Percentiles rank a stretch among this genome's conserved stretches.
These are phyloP conservation scores for Chrysoporthe deuterocubensis DNA, from an alignment of 2,329 filamentous ascomycete genomes.

Conservation along the genomic window DNA sequence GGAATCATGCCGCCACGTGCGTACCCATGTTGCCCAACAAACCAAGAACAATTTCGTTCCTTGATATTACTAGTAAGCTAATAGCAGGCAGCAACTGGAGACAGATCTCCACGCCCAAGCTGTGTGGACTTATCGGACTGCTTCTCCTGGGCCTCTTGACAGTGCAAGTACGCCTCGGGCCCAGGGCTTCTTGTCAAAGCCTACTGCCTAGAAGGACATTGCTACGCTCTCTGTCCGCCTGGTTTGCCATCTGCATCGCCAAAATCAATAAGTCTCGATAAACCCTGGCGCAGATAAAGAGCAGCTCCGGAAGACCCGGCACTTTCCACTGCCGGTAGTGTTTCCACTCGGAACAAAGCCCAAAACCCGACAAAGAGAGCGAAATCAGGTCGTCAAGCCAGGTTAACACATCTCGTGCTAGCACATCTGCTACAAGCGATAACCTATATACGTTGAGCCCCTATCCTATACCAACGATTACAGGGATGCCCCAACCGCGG, in stretches of 20 bases:
- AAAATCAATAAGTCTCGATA: too few relatives aligned
- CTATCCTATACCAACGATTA: not conserved
- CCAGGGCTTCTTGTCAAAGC: constrained; percentile 8
- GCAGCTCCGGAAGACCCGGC: not conserved
- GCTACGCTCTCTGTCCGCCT: constrained; percentile 10
- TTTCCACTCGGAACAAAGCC: not conserved
- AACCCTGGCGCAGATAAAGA: too few relatives aligned
- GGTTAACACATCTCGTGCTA: not conserved
- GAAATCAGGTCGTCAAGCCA: too few relatives aligned
- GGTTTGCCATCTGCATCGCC: not conserved
- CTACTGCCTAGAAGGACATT: constrained; percentile 12
- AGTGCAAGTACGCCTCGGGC: not conserved
- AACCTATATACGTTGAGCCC: not conserved
- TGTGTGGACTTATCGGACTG: not conserved
- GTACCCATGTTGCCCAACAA: not conserved
- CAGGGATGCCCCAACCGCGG: not conserved
- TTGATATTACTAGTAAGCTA: not conserved
- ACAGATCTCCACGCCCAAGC: not conserved
- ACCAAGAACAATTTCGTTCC: too few relatives aligned
- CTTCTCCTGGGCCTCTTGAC: not conserved
- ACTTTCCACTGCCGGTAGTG: not conserved
- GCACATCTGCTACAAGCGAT: not conserved
- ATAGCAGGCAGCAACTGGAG: not conserved
- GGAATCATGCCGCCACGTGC: not conserved
- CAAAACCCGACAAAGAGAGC: not conserved